Evolutionary conservation across 257 asterid genomes (phyloP).

Genomic region (Handroanthus guayacan): DNA sequence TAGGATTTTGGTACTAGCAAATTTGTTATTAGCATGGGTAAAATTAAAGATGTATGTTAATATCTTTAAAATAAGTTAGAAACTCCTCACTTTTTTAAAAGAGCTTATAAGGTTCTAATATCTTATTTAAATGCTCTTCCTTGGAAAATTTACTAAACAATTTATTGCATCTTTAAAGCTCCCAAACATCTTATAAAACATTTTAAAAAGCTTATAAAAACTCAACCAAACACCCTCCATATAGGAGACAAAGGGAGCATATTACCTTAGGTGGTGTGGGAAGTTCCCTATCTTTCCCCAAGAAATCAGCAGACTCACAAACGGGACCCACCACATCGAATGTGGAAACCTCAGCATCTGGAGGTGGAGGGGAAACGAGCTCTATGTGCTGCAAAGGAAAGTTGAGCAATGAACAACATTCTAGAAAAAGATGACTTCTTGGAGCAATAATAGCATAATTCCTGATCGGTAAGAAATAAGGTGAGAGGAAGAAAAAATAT

Average conservation of each 20-base stretch:
- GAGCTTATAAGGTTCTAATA: too few relatives aligned
- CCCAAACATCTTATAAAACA: too few relatives aligned
- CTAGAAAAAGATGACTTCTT: not conserved
- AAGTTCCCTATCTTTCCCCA: conserved; percentile 90
- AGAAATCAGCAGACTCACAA: conserved; percentile 96
- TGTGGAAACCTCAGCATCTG: conserved; percentile 63
- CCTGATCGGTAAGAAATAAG: not conserved
- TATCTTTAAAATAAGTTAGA: too few relatives aligned
- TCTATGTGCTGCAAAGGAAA: conserved; percentile 84
- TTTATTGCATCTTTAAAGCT: too few relatives aligned
- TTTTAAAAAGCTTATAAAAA: too few relatives aligned
- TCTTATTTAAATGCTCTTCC: too few relatives aligned
- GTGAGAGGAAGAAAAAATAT: not conserved
- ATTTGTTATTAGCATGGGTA: too few relatives aligned
- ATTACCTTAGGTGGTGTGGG: conserved; percentile 81
- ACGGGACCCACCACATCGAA: conserved; percentile 96
- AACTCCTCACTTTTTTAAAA: too few relatives aligned
- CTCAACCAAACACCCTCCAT: too few relatives aligned
- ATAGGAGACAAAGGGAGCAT: not conserved
- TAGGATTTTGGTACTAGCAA: too few relatives aligned
- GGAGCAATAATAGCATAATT: not conserved
- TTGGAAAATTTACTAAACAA: too few relatives aligned
- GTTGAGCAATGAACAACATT: conserved; percentile 15
- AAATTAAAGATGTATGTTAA: too few relatives aligned
- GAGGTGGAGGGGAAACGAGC: conserved; percentile 76